Evolutionary conservation across 108 stramenopile species (phyloP), one percentile per base, ranked within the genome.

Genomic region (Parietichytrium sp.): DNA sequence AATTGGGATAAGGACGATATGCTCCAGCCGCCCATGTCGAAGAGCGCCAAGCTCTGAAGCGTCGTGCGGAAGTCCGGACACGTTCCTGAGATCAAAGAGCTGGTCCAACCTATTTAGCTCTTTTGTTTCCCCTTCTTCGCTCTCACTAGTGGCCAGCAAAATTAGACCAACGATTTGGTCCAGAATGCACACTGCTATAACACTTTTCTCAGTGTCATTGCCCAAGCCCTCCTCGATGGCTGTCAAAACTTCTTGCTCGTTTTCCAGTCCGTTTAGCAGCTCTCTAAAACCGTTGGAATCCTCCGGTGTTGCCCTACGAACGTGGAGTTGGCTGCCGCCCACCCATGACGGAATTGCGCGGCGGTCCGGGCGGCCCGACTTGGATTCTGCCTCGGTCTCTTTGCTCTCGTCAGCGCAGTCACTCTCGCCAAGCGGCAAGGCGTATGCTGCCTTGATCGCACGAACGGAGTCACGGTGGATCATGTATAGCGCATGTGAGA

Each of bases 401-500:
- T n/a, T n/a, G n/a, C n/a, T n/a, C n/a, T n/a, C n/a, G n/a, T n/a
- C n/a, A n/a, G n/a, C n/a, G n/a, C n/a, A n/a, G n/a, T n/a, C n/a
- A n/a, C n/a, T n/a, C n/a, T 25, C 20, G 33, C 25, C 4, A 42
- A 72, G 33, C 61, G 0, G n/a, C 2, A 72, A 72, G 3, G 36
- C 61, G n/a, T n/a, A n/a, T 6, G 38, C 61, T 7, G 61, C 61
- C 20, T 72, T 72, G 15, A 42, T 2, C n/a, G 54, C 82, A 26
- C 77, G 31, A 3, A 83, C 52, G 51, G 82, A 50, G 51, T 79
- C 82, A 26, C 85, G 49, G 61, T 88, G 87, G 49, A 88, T 54
- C 16, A 87, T 48, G 51, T 85, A 87, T n/a, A 88, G 79, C 20
- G 55, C 83, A 51, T 88, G 87, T 55, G 72, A 48, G 61, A 88